These are phyloP conservation scores for Pyricularia grisea DNA, from an alignment of 2,329 filamentous ascomycete genomes.

Conservation along the genomic window DNA sequence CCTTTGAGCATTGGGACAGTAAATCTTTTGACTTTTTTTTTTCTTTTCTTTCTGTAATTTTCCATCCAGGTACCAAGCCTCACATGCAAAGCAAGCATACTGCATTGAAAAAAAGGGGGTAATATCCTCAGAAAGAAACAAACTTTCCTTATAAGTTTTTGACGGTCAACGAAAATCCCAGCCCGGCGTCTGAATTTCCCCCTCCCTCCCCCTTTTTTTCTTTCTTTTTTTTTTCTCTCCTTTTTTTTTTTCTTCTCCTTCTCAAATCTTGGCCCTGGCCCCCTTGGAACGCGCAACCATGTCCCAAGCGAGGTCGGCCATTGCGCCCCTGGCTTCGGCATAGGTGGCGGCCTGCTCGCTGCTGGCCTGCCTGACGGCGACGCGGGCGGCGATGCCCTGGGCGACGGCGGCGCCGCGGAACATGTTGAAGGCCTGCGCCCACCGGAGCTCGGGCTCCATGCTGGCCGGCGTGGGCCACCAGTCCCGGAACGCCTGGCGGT, in stretches of 20 bases:
- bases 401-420: constrained; percentile 53
- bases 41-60: not conserved
- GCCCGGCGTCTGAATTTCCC: too few relatives aligned
- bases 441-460: constrained; percentile 40
- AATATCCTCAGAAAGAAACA: too few relatives aligned
- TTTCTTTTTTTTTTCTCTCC: too few relatives aligned
- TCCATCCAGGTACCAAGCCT: too few relatives aligned
- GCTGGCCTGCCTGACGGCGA: constrained; percentile 79
- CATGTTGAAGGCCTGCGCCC: constrained; percentile 53
- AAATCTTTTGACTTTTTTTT: not conserved
- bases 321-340: constrained; percentile 56
- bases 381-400: constrained; percentile 88
- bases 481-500: constrained; percentile 31
- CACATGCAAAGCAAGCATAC: too few relatives aligned
- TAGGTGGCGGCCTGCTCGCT: constrained; percentile 72
- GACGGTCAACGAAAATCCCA: too few relatives aligned
- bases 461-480: constrained; percentile 36
- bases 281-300: constrained; percentile 42
- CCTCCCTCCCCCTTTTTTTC: not conserved
- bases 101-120: too few relatives aligned
- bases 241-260: too few relatives aligned
- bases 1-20: too few relatives aligned
- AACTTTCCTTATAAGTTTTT: too few relatives aligned
- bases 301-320: constrained; percentile 72
- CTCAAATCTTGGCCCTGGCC: constrained; percentile 3